These are phyloP conservation scores for Coleophoma cylindrospora DNA, from an alignment of 2,329 filamentous ascomycete species.

Conservation along the genomic window DNA sequence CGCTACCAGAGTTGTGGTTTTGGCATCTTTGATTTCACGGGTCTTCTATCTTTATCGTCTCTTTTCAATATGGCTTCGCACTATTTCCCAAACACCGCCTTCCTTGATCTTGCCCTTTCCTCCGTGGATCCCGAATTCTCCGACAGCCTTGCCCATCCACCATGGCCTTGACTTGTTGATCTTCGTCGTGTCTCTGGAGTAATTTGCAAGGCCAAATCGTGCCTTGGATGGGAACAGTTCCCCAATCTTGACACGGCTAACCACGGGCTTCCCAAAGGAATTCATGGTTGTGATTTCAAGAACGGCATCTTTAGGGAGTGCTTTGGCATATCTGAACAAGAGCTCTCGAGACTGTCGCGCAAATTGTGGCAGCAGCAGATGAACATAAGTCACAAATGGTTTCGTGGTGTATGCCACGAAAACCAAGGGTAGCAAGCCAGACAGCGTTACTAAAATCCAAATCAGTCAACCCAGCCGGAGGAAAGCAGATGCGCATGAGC, in stretches of 20 bases:
- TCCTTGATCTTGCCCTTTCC: conserved; percentile 13
- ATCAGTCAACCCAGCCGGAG: conserved; percentile 3
- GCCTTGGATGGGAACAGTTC: conserved; percentile 20
- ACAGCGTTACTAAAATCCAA: conserved; percentile 43
- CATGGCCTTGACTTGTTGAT: conserved; percentile 18
- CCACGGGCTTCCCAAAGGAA: conserved; percentile 30
- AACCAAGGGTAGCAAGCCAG: conserved; percentile 59
- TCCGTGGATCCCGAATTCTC: conserved; percentile 23
- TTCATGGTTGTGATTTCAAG: conserved; percentile 35
- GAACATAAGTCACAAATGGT: conserved; percentile 69
- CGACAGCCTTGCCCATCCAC: conserved; percentile 21
- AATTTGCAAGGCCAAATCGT: conserved; percentile 26
- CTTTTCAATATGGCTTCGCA: conserved; percentile 2
- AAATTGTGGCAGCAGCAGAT: conserved; percentile 61
- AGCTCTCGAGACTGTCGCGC: conserved; percentile 56
- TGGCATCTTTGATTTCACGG: not conserved
- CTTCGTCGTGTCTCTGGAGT: conserved; percentile 17
- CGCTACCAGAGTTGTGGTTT: no score
- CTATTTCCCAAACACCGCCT: conserved; percentile 22
- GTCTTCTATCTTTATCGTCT: not conserved
- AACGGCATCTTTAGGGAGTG: conserved; percentile 34
- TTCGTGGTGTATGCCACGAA: conserved; percentile 60
- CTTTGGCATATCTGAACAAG: conserved; percentile 46
- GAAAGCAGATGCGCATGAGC: not conserved
- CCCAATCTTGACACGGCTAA: conserved; percentile 16